Evolutionary conservation across 495 filamentous ascomycete species (phyloP), one percentile per base, ranked within the genome.

Genomic region (Antarctomyces pellizariae): DNA sequence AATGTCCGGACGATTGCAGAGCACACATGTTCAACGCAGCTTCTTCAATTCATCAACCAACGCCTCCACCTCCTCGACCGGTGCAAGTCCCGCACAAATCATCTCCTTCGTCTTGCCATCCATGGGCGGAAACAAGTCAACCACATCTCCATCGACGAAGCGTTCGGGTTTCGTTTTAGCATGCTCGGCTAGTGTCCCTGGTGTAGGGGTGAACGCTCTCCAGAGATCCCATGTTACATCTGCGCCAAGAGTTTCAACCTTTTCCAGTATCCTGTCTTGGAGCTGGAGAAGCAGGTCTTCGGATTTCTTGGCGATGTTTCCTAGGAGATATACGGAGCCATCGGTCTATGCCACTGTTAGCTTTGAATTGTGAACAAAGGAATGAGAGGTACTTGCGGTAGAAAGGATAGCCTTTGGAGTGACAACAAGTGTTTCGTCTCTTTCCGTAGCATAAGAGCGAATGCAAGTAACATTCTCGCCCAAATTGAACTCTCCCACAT

Each of bases 381-480:
- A 31, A 11, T 20, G 24, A 18, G n/a, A 22, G 13, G n/a, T 5
- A 54, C 69, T 48, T 64, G 89, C 84, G 32, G 86, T 95, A 26
- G 67, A 82, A 33, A 93, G 41, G 45, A 95, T 92, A 15, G 86
- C 86, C 39, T 64, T 68, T 0, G 86, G 89, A 6, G 71, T 52
- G 13, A 91, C 64, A 11, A 69, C 57, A 3, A 74, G 67, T 35
- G 52, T 64, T 6, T 54, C 45, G 7, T 56, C 54, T 3, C 62
- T 54, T 17, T 64, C 56, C 12, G 82, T 66, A n/a, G 55, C 50
- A 15, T 64, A 44, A 18, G 33, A 36, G 10, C 47, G 46, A 18
- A 97, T 91, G 14, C 66, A 60, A 36, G 95, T 95, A 20, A 93
- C 79, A 69, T 80, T 74, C 44, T 95, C 84, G 1, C 86, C 82